phyloP scores from a whole-genome alignment of 306 rosid genomes.

The Cicer pinnatifidum region DNA sequence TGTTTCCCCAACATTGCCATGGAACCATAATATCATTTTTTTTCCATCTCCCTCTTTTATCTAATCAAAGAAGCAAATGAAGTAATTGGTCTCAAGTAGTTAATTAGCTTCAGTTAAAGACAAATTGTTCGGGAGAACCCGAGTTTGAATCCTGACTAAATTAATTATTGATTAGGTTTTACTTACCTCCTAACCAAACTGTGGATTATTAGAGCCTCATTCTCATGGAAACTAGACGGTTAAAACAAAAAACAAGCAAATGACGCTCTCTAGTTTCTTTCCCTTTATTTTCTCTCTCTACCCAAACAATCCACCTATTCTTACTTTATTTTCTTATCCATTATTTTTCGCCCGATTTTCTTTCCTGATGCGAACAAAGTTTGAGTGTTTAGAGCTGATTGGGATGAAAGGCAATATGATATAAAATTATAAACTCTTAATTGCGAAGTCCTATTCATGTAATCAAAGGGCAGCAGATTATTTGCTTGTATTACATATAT shows the following conservation, averaged over 20 bases:
- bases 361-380: neutral
- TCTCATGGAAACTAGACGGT: no score
- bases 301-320: neutral
- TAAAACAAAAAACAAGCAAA: no score
- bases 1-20: neutral
- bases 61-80: neutral
- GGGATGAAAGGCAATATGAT: neutral
- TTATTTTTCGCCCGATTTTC: neutral
- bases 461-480: neutral
- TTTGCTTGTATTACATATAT: constrained; percentile 6
- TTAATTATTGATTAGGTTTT: no score
- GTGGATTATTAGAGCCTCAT: no score
- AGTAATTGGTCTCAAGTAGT: no score
- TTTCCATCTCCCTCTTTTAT: neutral
- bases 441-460: neutral
- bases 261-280: neutral
- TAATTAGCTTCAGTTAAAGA: no score
- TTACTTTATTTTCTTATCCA: neutral
- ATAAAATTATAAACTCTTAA: constrained; percentile 6
- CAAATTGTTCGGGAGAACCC: no score
- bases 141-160: no score
- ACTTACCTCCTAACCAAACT: no score
- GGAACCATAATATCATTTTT: neutral
- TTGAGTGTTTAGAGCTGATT: constrained; percentile 1
- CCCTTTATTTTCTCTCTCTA: neutral